These are phyloP conservation scores for Saprolegnia parasitica DNA, from an alignment of 352 stramenopile species.

Conservation along the genomic window DNA sequence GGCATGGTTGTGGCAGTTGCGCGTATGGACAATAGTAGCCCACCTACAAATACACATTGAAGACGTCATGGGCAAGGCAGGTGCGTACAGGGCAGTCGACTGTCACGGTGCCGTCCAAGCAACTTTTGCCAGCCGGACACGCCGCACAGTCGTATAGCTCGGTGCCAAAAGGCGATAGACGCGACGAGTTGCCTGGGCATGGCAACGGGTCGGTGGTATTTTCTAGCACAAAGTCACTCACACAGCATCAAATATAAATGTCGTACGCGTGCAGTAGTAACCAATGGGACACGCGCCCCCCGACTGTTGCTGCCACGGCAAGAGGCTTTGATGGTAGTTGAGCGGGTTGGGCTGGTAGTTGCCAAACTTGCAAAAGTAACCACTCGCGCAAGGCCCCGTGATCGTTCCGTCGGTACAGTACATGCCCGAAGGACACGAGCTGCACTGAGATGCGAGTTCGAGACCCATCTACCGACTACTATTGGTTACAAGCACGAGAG, in stretches of 20 bases:
- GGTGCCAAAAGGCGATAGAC: slow-evolving; percentile 45
- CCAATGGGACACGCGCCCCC: slow-evolving; percentile 67
- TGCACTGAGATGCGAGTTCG: slow-evolving; percentile 46
- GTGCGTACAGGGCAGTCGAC: slow-evolving; percentile 45
- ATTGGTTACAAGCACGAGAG: neutral
- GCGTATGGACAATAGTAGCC: slow-evolving; percentile 53
- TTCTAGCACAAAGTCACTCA: slow-evolving; percentile 28
- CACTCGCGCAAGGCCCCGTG: slow-evolving; percentile 68
- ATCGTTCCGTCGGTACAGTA: slow-evolving; percentile 74
- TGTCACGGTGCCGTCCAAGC: slow-evolving; percentile 58
- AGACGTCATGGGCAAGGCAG: slow-evolving; percentile 16
- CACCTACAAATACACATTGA: slow-evolving; percentile 14
- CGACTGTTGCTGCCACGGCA: slow-evolving; percentile 35
- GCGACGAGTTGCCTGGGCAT: slow-evolving; percentile 54
- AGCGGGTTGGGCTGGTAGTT: slow-evolving; percentile 58
- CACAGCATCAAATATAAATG: too few relatives aligned
- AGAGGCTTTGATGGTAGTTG: slow-evolving; percentile 16
- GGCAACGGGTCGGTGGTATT: slow-evolving; percentile 62
- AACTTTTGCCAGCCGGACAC: slow-evolving; percentile 86
- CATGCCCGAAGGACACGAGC: slow-evolving; percentile 57
- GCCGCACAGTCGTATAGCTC: slow-evolving; percentile 56
- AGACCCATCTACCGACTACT: slow-evolving; percentile 34
- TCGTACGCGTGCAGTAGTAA: slow-evolving; percentile 56
- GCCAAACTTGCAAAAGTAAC: slow-evolving; percentile 75
- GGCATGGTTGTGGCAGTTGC: slow-evolving; percentile 47